Evolutionary conservation across 257 asterid species (phyloP).

Genomic region (Haberlea rhodopensis): DNA sequence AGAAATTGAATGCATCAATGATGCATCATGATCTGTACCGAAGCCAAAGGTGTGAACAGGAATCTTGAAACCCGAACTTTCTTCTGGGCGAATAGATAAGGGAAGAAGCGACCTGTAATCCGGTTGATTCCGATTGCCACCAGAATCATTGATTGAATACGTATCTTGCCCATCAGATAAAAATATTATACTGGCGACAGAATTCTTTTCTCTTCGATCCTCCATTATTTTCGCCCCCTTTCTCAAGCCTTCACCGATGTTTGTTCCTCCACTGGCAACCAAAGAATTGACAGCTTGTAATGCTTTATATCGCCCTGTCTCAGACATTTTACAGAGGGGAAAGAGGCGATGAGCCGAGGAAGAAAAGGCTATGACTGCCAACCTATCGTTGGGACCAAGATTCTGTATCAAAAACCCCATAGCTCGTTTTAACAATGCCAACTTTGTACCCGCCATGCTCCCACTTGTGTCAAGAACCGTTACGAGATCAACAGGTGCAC

Average conservation of each 20-base stretch:
- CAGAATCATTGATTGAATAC: slow-evolving; percentile 2
- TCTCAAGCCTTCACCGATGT: slow-evolving; percentile 90
- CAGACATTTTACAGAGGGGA: slow-evolving; percentile 85
- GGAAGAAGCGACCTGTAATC: neutral
- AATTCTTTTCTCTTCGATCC: slow-evolving; percentile 29
- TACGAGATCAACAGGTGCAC: slow-evolving; percentile 91
- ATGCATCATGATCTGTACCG: slow-evolving; percentile 21
- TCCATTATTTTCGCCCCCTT: slow-evolving; percentile 67
- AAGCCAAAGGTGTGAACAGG: slow-evolving; percentile 20
- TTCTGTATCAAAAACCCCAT: slow-evolving; percentile 98
- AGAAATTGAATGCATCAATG: neutral
- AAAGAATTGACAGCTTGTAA: slow-evolving; percentile 78
- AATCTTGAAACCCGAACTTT: slow-evolving; percentile 4
- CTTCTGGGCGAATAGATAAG: neutral
- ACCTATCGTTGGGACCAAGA: slow-evolving; percentile 83
- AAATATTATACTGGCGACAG: slow-evolving; percentile 21
- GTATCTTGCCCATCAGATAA: slow-evolving; percentile 27
- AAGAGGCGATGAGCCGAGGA: slow-evolving; percentile 96
- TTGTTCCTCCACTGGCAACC: slow-evolving; percentile 93
- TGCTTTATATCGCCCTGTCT: slow-evolving; percentile 79
- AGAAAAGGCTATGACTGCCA: slow-evolving; percentile 92
- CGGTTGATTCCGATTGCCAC: neutral
- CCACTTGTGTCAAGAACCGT: slow-evolving; percentile 96
- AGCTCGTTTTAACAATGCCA: slow-evolving; percentile 85
- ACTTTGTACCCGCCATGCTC: slow-evolving; percentile 98